Base-by-base conservation (phyloP, 345 rosid genomes). In the Hibiscus tridactylites region DNA sequence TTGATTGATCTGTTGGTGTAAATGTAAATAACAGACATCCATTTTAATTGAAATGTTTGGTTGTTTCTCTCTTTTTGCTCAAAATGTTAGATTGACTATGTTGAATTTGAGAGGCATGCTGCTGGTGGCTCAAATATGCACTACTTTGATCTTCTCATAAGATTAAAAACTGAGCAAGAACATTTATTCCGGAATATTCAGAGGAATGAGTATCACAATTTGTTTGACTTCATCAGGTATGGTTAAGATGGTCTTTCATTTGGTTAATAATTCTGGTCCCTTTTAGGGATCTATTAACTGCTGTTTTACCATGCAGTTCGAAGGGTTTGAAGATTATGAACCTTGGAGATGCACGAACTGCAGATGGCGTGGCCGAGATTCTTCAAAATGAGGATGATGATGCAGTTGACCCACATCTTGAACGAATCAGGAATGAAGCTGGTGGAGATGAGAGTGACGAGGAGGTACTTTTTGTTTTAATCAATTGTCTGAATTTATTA, bases 81-180 rank as follows among this genome's bases (percentile, higher is more conserved):
- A n/a, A 46, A 31, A 56, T 78, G 42, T 68, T 69, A 95, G 99
- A 95, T 95, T 84, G 90, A 89, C 75, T 89, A 86, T 79, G 93
- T 95, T 83, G 99, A 95, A 79, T 95, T 92, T 81, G 92, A 95
- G 89, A 95, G 99, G 83, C 99, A 95, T 81, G 83, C 94, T 81
- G 97, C 99, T 62, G 99, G 99, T 79, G 96, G 98, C 35, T 90
- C 99, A 70, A 95, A 92, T 77, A 95, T 95, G 99, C 99, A 95
- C 76, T 95, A 95, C 84, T 95, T 95, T 57, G 98, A 95, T 85
- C 97, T 95, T 78, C 91, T 87, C 71, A 85, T 92, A 77, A 92
- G 87, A 84, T 83, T 95, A 46, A 92, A 91, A 83, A 89, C 90
- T 24, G 99, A 95, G 77, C 98, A 95, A 80, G 99, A 95, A 56